Percentiles rank a stretch among this genome's conserved stretches.
These are phyloP conservation scores for Meyerozyma guilliermondii DNA, from an alignment of 1,139 yeast species.

Conservation along the genomic window DNA sequence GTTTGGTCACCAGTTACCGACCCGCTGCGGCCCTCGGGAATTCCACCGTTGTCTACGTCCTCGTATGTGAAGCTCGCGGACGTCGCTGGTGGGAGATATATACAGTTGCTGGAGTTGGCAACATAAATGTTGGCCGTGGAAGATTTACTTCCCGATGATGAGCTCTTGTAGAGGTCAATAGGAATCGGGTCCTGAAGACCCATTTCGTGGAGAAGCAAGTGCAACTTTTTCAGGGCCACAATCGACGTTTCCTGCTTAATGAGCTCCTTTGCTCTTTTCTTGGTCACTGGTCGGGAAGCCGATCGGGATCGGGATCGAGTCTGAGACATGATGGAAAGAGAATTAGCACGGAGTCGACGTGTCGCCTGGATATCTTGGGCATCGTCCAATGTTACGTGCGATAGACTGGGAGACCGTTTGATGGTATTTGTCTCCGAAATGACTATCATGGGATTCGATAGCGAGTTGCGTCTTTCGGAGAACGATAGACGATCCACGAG, in stretches of 20 bases:
- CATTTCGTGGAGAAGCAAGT: slow-evolving; percentile 27
- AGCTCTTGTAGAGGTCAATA: slow-evolving; percentile 21
- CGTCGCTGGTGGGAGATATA: slow-evolving; percentile 38
- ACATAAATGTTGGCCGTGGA: slow-evolving; percentile 30
- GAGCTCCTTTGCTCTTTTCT: slow-evolving; percentile 33
- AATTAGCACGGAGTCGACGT: slow-evolving; percentile 15
- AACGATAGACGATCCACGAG: neutral
- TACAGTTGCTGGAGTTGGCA: slow-evolving; percentile 38
- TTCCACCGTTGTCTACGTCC: slow-evolving; percentile 41
- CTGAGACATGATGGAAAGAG: slow-evolving; percentile 12
- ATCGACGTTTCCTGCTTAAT: slow-evolving; percentile 36
- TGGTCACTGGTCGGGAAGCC: slow-evolving; percentile 14
- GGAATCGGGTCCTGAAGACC: slow-evolving; percentile 41
- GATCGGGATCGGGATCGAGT: slow-evolving; percentile 8
- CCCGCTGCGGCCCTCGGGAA: slow-evolving; percentile 8
- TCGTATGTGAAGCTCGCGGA: slow-evolving; percentile 43
- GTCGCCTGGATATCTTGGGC: neutral
- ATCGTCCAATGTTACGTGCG: neutral
- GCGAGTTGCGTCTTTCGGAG: slow-evolving; percentile 12
- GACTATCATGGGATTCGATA: slow-evolving; percentile 18
- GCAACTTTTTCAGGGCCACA: slow-evolving; percentile 33
- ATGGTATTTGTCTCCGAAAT: slow-evolving; percentile 4
- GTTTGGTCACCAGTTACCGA: neutral
- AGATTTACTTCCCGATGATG: slow-evolving; percentile 18
- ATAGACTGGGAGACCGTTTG: slow-evolving; percentile 3